A percentile compares a stretch with the other conserved stretches of the same genome.
These are phyloP conservation scores for Solanum appendiculatum DNA, from an alignment of 257 asterid genomes.

Conservation along the genomic window DNA sequence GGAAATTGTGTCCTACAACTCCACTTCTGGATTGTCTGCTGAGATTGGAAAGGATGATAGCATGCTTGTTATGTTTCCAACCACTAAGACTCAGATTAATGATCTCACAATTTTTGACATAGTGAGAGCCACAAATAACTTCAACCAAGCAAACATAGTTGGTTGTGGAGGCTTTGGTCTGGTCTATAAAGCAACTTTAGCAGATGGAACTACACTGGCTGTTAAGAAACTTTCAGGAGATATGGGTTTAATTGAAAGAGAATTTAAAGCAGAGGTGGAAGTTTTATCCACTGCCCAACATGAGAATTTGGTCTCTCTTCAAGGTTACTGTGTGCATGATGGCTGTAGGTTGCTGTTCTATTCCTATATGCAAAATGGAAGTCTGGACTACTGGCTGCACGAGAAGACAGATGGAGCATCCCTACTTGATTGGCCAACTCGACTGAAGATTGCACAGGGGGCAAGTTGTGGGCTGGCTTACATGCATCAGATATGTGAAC, in stretches of 20 bases:
- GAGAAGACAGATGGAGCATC: constrained; percentile 79
- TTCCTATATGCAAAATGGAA: constrained; percentile 91
- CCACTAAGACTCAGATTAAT: constrained; percentile 37
- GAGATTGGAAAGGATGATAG: constrained; percentile 60
- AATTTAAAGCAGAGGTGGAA: constrained; percentile 94
- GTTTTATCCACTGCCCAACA: constrained; percentile 91
- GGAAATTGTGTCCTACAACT: constrained; percentile 52
- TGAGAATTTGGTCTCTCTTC: constrained; percentile 73
- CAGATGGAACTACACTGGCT: constrained; percentile 66
- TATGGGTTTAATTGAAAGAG: constrained; percentile 92
- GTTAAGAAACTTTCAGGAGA: constrained; percentile 95
- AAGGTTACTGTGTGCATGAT: constrained; percentile 87
- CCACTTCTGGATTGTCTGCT: constrained; percentile 50
- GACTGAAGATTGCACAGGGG: constrained; percentile 67
- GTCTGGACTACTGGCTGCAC: constrained; percentile 92
- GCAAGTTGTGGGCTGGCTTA: constrained; percentile 81
- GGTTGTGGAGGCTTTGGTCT: constrained; percentile 98
- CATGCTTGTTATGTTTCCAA: constrained; percentile 67
- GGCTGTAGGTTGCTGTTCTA: constrained; percentile 76
- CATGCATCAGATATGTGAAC: constrained; percentile 88
- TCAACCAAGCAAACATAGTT: constrained; percentile 77
- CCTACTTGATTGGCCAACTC: constrained; percentile 75
- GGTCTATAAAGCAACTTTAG: constrained; percentile 78
- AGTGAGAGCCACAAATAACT: constrained; percentile 76
- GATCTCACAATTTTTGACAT: constrained; percentile 70